phyloP scores from a whole-genome alignment of 108 stramenopile genomes.

The Nitzschia putrida region DNA sequence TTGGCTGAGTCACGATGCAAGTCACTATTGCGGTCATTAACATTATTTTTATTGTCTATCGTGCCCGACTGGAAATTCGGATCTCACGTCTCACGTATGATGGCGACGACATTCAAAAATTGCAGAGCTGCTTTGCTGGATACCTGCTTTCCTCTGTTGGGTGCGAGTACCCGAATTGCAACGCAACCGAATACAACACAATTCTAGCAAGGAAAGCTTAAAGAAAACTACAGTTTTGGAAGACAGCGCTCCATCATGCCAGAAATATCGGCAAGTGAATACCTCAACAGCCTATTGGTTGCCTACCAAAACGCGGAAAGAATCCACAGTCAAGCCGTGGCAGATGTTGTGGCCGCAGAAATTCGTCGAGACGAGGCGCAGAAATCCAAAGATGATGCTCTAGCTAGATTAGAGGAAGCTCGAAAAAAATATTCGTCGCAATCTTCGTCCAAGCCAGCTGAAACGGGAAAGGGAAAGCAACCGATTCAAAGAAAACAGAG shows the following conservation, averaged over 20 bases:
- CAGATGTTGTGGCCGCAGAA: conserved; percentile 27
- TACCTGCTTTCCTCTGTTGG: too few species aligned
- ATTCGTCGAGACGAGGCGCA: conserved; percentile 25
- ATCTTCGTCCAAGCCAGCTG: neutral
- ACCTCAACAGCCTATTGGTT: conserved; percentile 18
- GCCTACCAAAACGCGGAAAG: conserved; percentile 23
- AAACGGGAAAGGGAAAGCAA: neutral
- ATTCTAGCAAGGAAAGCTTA: too few species aligned
- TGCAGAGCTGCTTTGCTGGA: too few species aligned
- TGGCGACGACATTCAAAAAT: too few species aligned
- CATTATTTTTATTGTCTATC: too few species aligned
- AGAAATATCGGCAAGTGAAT: conserved; percentile 23
- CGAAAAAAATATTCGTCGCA: conserved; percentile 7
- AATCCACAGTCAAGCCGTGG: conserved; percentile 11
- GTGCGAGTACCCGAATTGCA: too few species aligned
- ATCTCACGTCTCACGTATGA: too few species aligned
- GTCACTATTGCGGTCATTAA: too few species aligned
- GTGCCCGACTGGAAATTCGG: too few species aligned
- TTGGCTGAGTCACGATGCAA: too few species aligned
- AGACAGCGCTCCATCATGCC: neutral
- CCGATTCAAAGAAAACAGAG: neutral
- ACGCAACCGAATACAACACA: too few species aligned
- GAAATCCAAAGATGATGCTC: conserved; percentile 6
- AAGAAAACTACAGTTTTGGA: too few species aligned
- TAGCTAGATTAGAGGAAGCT: conserved; percentile 13